phyloP scores from a whole-genome alignment of 805 yeast genomes.

The Grigorovia transvaalensis region DNA sequence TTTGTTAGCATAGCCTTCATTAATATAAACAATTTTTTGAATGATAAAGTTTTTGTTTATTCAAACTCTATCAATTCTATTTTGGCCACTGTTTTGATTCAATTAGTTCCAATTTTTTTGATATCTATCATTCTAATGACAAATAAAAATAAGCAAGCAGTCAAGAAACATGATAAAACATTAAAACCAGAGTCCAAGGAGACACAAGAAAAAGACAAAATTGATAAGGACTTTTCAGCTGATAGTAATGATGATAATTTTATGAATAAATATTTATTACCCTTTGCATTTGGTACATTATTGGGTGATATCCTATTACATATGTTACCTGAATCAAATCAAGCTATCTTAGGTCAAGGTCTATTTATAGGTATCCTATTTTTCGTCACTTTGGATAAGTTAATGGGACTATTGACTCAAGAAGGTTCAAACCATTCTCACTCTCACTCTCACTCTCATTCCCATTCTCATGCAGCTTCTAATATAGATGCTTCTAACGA shows the following conservation, averaged over 20 bases:
- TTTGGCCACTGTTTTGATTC: conserved; percentile 52
- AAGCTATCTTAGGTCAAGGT: conserved; percentile 38
- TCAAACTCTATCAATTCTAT: conserved; percentile 50
- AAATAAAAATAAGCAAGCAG: background rate
- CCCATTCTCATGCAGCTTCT: conserved; percentile 24
- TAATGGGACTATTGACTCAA: conserved; percentile 36
- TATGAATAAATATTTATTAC: conserved; percentile 33
- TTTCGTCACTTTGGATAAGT: conserved; percentile 55
- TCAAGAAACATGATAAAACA: background rate
- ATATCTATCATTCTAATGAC: conserved; percentile 33
- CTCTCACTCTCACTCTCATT: conserved; percentile 38
- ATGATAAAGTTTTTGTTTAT: conserved; percentile 12
- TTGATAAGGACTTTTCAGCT: background rate
- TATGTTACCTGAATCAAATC: conserved; percentile 49
- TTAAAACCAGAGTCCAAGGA: background rate
- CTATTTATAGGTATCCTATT: conserved; percentile 50
- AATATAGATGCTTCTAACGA: conserved; percentile 14
- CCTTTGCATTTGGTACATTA: conserved; percentile 70
- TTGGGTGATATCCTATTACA: conserved; percentile 69
- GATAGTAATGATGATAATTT: background rate
- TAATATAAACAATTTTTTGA: conserved; percentile 2
- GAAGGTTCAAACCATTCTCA: conserved; percentile 17
- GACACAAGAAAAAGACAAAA: background rate
- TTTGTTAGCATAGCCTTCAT: background rate
- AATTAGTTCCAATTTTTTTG: conserved; percentile 53